Evolutionary conservation across 164 flowering plant species (phyloP).

Genomic region (Malania oleifera): DNA sequence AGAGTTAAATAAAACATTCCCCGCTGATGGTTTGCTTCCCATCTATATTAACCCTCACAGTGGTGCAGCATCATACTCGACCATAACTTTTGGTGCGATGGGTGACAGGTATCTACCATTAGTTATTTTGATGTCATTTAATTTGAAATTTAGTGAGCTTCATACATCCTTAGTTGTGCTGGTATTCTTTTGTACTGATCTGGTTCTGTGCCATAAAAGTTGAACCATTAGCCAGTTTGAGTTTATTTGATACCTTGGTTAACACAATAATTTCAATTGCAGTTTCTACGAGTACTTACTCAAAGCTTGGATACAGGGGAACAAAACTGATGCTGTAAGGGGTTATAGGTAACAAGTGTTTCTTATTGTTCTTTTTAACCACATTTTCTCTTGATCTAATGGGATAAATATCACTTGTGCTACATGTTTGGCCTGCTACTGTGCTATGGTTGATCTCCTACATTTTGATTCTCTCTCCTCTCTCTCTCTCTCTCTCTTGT

Average conservation of each 20-base stretch:
- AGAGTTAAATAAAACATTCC: slow-evolving; percentile 63
- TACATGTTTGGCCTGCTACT: no score
- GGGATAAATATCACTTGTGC: no score
- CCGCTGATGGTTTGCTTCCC: slow-evolving; percentile 91
- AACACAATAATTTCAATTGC: slow-evolving; percentile 29
- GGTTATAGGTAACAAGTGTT: slow-evolving; percentile 55
- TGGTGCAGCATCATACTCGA: slow-evolving; percentile 56
- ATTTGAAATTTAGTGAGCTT: neutral
- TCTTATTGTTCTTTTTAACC: neutral
- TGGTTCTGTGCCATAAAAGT: neutral
- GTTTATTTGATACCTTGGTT: slow-evolving; percentile 7
- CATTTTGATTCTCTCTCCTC: no score
- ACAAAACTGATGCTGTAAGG: slow-evolving; percentile 70
- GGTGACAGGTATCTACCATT: slow-evolving; percentile 86
- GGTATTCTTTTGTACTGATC: neutral
- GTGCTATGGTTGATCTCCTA: no score
- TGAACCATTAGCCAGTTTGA: neutral
- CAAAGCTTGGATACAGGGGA: slow-evolving; percentile 98
- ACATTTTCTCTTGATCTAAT: neutral
- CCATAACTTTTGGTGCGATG: slow-evolving; percentile 98
- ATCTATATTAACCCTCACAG: slow-evolving; percentile 73
- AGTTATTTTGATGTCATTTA: neutral
- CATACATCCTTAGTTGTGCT: neutral
- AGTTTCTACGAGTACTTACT: slow-evolving; percentile 97
- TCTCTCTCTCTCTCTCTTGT: no score